phyloP scores from a whole-genome alignment of 306 rosid genomes.

The Calophaca sinica region DNA sequence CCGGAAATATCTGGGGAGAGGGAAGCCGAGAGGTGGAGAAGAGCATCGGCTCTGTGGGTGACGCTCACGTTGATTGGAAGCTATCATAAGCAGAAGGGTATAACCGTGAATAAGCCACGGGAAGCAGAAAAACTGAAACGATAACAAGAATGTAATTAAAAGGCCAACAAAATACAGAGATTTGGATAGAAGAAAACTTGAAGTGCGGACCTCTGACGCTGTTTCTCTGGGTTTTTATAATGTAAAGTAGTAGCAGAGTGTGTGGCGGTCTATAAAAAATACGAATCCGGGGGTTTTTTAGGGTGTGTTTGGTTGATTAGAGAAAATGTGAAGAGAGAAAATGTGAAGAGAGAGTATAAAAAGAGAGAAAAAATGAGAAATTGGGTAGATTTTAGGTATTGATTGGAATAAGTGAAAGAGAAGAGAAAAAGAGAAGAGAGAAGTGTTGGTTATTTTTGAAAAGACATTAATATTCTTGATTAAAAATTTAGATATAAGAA shows the following conservation, averaged over 20 bases:
- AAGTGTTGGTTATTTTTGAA: no score
- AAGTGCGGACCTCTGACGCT: neutral
- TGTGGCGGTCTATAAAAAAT: neutral
- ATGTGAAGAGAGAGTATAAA: no score
- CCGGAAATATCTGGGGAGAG: slow-evolving; percentile 60
- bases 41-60: slow-evolving; percentile 56
- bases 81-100: slow-evolving; percentile 61
- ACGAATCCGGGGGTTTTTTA: no score
- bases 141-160: no score
- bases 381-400: no score
- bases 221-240: neutral
- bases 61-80: slow-evolving; percentile 10
- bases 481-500: no score
- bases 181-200: neutral
- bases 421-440: no score
- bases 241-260: neutral
- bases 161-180: neutral
- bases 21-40: slow-evolving; percentile 63
- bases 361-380: no score
- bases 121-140: neutral
- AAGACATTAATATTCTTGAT: no score
- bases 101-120: slow-evolving; percentile 36
- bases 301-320: no score
- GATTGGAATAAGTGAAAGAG: no score
- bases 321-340: no score